Evolutionary conservation across 495 filamentous ascomycete genomes (phyloP), one percentile per base, ranked within the genome.

Genomic region (Annulohypoxylon bovei): DNA sequence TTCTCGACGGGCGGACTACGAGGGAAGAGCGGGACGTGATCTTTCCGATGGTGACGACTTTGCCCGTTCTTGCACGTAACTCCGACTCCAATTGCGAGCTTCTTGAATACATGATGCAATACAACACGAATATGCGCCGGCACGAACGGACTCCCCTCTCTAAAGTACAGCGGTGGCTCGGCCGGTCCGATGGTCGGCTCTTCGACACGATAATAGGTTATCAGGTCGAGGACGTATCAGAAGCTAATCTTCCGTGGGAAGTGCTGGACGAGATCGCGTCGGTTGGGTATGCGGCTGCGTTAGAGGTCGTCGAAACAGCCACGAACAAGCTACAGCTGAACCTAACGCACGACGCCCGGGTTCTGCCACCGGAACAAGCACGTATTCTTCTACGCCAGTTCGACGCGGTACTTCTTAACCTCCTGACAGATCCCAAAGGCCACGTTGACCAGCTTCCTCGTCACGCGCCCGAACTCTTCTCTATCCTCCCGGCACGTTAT

Each of bases 151-250:
- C 87, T 0, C 86, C 92, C 4, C 77, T 95, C 14, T 78, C 83
- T 5, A 83, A 85, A 23, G 88, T 95, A 35, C 92, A 93, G 68
- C 84, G 85, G 27, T 89, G 87, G 84, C 80, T 90, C 49, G 87
- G 87, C 3, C 81, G 78, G 50, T 79, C 84, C 0, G 84, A 89
- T 30, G 79, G 84, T 20, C 80, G 81, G 11, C 82, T 93, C 2
- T 94, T 96, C 70, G 92, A 96, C 76, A 92, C 92, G 0, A 78
- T 96, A 28, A 88, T 96, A 74, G 89, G 89, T 0, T 95, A 92
- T 73, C 93, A 94, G 71, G 65, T 54, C 64, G 47, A 74, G 7
- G 23, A 67, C 16, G 32, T 37, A 7, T 22, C 8, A 23, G 9
- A 32, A 28, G 11, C 55, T 9, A 0, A 42, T 4, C 14, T 37